Evolutionary conservation across 371 early-diverging fungal species (phyloP).

Genomic region (Mucor irregularis): DNA sequence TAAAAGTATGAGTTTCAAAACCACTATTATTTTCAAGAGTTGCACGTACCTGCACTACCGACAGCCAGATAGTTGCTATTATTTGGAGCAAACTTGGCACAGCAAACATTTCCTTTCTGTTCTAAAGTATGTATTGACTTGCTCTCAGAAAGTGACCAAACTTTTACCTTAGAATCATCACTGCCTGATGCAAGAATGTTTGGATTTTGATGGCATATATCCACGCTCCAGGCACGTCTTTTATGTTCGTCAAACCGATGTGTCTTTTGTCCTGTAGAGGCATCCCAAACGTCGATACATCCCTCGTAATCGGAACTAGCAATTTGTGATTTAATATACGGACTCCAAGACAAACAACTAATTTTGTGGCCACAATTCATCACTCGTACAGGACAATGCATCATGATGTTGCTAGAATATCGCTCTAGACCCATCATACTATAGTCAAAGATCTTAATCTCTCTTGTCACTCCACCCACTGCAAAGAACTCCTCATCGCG

Average conservation of each 20-base stretch:
- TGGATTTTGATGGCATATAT: slow-evolving; percentile 78
- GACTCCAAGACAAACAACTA: slow-evolving; percentile 90
- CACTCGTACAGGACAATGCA: slow-evolving; percentile 68
- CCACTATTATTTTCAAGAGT: neutral
- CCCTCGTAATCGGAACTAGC: slow-evolving; percentile 92
- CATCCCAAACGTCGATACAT: slow-evolving; percentile 84
- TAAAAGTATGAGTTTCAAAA: neutral
- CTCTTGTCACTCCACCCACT: slow-evolving; percentile 88
- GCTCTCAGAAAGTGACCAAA: slow-evolving; percentile 79
- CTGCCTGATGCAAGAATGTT: slow-evolving; percentile 82
- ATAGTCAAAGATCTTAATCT: slow-evolving; percentile 89
- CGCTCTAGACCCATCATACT: slow-evolving; percentile 56
- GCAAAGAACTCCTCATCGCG: slow-evolving; percentile 91
- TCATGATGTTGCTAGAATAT: slow-evolving; percentile 10
- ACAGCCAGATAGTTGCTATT: slow-evolving; percentile 74
- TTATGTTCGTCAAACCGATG: slow-evolving; percentile 82
- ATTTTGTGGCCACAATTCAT: slow-evolving; percentile 61
- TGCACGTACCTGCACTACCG: slow-evolving; percentile 76
- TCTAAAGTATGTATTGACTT: slow-evolving; percentile 76
- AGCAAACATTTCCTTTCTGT: slow-evolving; percentile 87
- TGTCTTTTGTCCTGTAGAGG: slow-evolving; percentile 60
- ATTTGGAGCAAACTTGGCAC: slow-evolving; percentile 87
- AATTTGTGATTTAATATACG: slow-evolving; percentile 78
- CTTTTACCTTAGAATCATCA: slow-evolving; percentile 88
- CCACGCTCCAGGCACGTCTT: slow-evolving; percentile 89